Evolutionary conservation across 352 stramenopile genomes (phyloP), one percentile per base, ranked within the genome.

Genomic region (Globisporangium polare): DNA sequence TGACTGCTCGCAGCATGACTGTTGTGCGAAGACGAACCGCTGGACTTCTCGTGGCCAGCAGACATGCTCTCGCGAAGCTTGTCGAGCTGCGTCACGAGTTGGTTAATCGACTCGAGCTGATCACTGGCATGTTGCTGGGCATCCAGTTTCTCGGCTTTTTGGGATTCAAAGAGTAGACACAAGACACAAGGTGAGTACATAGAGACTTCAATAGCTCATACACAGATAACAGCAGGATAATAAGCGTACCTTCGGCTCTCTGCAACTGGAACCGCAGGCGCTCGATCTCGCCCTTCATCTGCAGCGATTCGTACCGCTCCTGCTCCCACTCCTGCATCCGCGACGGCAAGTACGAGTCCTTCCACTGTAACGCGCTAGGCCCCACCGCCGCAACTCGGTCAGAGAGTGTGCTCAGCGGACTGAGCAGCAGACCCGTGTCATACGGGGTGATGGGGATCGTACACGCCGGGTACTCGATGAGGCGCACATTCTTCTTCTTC

Each of bases 271-370:
- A 93, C 15, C 74, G 73, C 42, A 93, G 65, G 12, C 84, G 74
- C 64, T 92, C 82, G 57, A 93, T 77, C 51, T 93, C 84, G 54
- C 82, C 84, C 57, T 90, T 86, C 78, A 92, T 86, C 58, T 89
- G 78, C n/a, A 91, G 66, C 27, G 76, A 73, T 26, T 85, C 70
- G 58, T 86, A 84, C 15, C 84, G 80, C 22, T 93, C 84, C 59
- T 89, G 63, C 61, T 93, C 84, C 84, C 81, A 92, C 26, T 93
- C 82, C 26, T 71, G 63, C 77, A 93, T 88, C 37, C 86, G 80
- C 57, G 78, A 73, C 24, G 84, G 84, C 46, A 91, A 45, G 64
- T 87, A 87, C 20, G 78, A 83, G 27, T 72, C 73, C 58, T 92
- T 73, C 84, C 84, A 93, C 56, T 93, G 84, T 37, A 90, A 58